Evolutionary conservation across 2,329 filamentous ascomycete species (phyloP).

Genomic region (Alternaria ethzedia): DNA sequence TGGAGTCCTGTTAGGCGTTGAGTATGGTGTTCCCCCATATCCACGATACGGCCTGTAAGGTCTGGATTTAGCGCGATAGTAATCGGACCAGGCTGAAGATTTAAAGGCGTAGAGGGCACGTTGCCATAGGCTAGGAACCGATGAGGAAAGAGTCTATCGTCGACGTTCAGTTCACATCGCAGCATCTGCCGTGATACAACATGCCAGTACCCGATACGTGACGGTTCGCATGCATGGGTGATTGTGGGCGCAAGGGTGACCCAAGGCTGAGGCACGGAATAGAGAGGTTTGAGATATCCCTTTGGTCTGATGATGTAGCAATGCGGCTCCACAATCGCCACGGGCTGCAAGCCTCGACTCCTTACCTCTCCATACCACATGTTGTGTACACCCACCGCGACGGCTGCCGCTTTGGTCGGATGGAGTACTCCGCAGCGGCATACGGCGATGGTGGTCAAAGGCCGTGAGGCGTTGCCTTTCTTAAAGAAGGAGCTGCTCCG

Average conservation of each 20-base stretch:
- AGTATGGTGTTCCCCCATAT: neutral
- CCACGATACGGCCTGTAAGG: neutral
- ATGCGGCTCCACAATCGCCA: neutral
- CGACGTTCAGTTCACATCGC: neutral
- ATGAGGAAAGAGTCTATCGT: accelerated
- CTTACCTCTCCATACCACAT: neutral
- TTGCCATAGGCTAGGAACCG: neutral
- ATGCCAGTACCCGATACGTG: neutral
- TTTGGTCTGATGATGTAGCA: neutral
- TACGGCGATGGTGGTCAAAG: slow-evolving; percentile 15
- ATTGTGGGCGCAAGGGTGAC: neutral
- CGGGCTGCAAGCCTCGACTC: neutral
- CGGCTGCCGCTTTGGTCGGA: neutral
- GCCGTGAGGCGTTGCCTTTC: slow-evolving; percentile 15
- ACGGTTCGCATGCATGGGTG: neutral
- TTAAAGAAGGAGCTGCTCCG: slow-evolving; percentile 21
- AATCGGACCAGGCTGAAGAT: neutral
- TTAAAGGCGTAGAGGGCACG: neutral
- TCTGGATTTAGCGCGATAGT: neutral
- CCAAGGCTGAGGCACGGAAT: neutral
- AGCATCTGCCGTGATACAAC: neutral
- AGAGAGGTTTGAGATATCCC: neutral
- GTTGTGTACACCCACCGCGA: neutral
- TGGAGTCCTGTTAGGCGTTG: neutral
- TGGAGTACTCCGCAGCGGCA: neutral